Evolutionary conservation across 2,329 filamentous ascomycete genomes (phyloP), one percentile per base, ranked within the genome.

Genomic region (Phoma sp.): DNA sequence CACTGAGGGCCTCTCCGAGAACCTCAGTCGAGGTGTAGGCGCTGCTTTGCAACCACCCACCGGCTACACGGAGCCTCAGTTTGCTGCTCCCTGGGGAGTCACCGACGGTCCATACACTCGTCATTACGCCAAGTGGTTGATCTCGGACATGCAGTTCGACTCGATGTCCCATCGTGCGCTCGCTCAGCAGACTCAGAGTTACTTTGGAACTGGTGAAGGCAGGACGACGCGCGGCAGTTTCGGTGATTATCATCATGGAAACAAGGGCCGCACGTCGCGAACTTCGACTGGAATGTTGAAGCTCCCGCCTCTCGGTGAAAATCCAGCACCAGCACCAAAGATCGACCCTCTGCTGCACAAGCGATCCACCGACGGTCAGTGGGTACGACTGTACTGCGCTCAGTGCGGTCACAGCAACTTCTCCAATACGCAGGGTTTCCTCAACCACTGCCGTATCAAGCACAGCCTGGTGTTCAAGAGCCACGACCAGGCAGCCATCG

Each of bases 391-490:
- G 43, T 89, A 96, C 60, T 99, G 95, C 80, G 79, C 78, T 37
- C 90, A 95, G 74, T 98, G 95, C 76, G 84, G 92, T 44, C 85
- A 94, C 61, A 91, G 92, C 73, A 91, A 97, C 74, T 98, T 98
- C 71, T 93, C 90, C 51, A 98, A 93, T 78, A 96, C 93, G 0
- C 95, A 98, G 76, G 95, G 95, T n/a, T 98, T 98, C 77, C 95
- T 99, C 79, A 99, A 99, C 72, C 95, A 99, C 73, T 98, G 94
- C 74, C 92, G 95, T 53, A 98, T 99, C 67, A 92, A 93, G 24
- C 95, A 99, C 77, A 90, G 89, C 72, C 85, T 91, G 55, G 92
- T 96, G 61, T 98, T 93, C 81, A 94, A 96, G 78, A 97, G 92
- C 67, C 95, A 99, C 70, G 94, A 98, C 74, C 91, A 93, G 69